phyloP scores from a whole-genome alignment of 202 grass and related monocot species.

The Cymbopogon flexuosus region DNA sequence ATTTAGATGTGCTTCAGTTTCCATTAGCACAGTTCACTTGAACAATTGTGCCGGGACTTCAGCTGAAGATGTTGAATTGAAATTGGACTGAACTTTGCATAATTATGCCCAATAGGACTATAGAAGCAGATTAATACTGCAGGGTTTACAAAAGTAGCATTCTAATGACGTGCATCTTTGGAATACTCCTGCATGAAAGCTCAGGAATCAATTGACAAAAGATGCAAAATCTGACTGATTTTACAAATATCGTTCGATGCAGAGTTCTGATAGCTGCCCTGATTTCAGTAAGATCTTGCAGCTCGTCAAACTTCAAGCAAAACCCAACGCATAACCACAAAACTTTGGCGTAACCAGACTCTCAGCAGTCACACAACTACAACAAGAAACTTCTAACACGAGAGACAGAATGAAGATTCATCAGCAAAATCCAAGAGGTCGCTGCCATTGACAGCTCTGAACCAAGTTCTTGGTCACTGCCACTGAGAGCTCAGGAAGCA shows the following conservation, averaged over 20 bases:
- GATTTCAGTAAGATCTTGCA: neutral
- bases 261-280: neutral
- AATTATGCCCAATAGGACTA: neutral
- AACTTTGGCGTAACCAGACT: neutral
- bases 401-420: conserved; percentile 22
- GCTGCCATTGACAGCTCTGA: neutral
- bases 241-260: neutral
- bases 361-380: no score
- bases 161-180: neutral
- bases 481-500: neutral
- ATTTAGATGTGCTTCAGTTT: neutral
- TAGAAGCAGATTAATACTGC: neutral
- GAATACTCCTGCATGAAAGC: neutral
- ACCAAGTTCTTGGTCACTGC: neutral
- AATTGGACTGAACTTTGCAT: neutral
- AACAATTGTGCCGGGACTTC: neutral
- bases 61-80: neutral
- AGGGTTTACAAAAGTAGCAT: neutral
- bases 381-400: neutral
- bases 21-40: neutral
- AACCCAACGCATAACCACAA: conserved; percentile 3
- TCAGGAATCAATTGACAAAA: neutral
- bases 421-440: neutral
- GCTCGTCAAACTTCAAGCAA: neutral
- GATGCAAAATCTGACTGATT: neutral